Evolutionary conservation across 192 early-diverging fungal genomes (phyloP).

Genomic region (Mortierella antarctica): DNA sequence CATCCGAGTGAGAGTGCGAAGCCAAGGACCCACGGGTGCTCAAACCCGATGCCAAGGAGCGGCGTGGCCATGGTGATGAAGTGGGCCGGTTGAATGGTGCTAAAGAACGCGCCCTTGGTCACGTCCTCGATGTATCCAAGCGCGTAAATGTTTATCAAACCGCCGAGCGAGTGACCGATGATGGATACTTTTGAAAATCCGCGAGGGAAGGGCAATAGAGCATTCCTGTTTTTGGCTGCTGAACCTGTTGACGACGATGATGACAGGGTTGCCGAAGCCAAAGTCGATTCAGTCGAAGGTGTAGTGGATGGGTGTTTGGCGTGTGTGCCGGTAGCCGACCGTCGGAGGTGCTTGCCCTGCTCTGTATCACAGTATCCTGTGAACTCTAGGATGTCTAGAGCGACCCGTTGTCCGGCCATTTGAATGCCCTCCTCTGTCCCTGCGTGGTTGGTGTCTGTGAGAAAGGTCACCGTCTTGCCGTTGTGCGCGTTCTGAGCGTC

Average conservation of each 20-base stretch:
- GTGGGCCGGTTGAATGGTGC: constrained; percentile 48
- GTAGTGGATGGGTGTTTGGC: background rate
- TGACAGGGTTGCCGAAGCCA: background rate
- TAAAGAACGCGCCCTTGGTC: constrained; percentile 58
- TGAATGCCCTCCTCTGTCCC: constrained; percentile 60
- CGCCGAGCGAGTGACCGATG: constrained; percentile 65
- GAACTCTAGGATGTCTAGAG: constrained; percentile 52
- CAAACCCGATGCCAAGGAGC: constrained; percentile 52
- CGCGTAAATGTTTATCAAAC: constrained; percentile 57
- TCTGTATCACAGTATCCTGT: constrained; percentile 41
- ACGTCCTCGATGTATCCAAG: constrained; percentile 56
- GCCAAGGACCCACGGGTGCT: constrained; percentile 53
- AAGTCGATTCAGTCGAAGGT: background rate
- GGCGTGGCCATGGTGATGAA: constrained; percentile 63
- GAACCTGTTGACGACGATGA: constrained; percentile 1
- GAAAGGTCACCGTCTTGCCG: constrained; percentile 35
- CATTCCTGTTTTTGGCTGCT: constrained; percentile 6
- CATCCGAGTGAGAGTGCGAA: constrained; percentile 42
- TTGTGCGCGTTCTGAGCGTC: constrained; percentile 28
- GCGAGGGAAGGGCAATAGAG: constrained; percentile 7
- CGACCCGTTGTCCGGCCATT: constrained; percentile 52
- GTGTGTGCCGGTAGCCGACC: background rate
- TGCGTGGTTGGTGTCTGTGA: constrained; percentile 57
- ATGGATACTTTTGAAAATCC: constrained; percentile 54
- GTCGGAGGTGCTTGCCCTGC: constrained; percentile 15